phyloP scores from a whole-genome alignment of 257 asterid genomes.

The Solanum appendiculatum region DNA sequence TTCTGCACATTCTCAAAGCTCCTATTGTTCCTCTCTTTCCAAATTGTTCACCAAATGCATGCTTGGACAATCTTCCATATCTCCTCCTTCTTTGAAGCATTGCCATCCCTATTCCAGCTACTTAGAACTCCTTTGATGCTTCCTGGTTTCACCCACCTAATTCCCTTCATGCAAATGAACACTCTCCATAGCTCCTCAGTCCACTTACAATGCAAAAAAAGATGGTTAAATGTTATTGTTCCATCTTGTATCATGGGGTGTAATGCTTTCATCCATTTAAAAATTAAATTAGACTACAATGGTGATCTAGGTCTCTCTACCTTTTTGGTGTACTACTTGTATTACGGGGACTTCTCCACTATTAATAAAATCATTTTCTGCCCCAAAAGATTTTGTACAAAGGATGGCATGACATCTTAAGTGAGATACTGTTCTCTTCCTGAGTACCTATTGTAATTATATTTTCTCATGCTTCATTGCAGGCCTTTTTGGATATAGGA shows the following conservation, averaged over 20 bases:
- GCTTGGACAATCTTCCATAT: not conserved
- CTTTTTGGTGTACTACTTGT: not conserved
- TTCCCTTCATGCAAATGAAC: not conserved
- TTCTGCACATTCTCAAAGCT: not conserved
- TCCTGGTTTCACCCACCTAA: not conserved
- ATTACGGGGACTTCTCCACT: not conserved
- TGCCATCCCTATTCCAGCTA: not conserved
- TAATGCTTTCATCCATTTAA: conserved; percentile 1
- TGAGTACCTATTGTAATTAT: not conserved
- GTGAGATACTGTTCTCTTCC: not conserved
- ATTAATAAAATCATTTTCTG: not conserved
- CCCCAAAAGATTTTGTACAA: not conserved
- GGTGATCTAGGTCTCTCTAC: not conserved
- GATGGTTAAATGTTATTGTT: not conserved
- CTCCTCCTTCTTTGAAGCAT: not conserved
- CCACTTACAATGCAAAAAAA: not conserved
- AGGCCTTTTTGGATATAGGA: conserved; percentile 98
- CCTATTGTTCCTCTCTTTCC: not conserved
- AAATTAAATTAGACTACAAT: not conserved
- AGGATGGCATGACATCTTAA: not conserved
- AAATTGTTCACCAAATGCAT: not conserved
- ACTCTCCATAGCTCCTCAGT: not conserved
- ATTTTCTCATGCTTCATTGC: conserved; percentile 9
- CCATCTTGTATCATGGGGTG: not conserved
- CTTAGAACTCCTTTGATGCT: not conserved